Evolutionary conservation across 225 moss, liverwort and hornwort genomes (phyloP), one percentile per base, ranked within the genome.

Genomic region (Pleurozium schreberi): DNA sequence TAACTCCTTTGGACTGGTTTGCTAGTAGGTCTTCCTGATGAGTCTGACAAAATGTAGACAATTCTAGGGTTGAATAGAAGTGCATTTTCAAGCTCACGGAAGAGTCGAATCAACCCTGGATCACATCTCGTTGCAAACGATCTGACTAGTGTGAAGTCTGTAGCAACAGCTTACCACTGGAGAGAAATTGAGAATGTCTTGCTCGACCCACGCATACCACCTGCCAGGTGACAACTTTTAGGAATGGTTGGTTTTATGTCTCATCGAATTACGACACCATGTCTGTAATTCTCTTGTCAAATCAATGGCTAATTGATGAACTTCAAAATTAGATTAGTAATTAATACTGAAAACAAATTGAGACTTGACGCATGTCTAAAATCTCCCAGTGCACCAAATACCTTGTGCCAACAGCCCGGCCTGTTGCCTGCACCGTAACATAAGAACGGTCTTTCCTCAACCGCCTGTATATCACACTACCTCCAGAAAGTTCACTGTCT

Each of bases 151-250:
- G 21, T 33, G 18, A 83, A 49, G 36, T 62, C 58, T 82, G 21
- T 50, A 18, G 43, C 58, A 50, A 79, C 61, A 86, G 78, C 92
- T 81, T 91, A 93, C 94, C 91, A 49, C 86, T 68, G 91, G 92
- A 84, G 93, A 92, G 86, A 95, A 95, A 85, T 94, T 93, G 88
- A 90, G 93, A 64, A 92, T 95, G 85, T 95, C 93, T 85, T 95
- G 95, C 87, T 95, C 95, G 67, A 93, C 92, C 95, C 95, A 94
- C 71, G 95, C 95, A 93, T 88, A 95, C 95, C 95, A 95, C 87
- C 95, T 95, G 93, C 57, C 85, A 88, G 16, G 43, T 79, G 30
- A 88, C 59, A 93, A 57, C 60, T 71, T 67, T 63, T 53, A 67
- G 60, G 49, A 33, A 33, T 23, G 8, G 42, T 82, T 43, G 85